A percentile compares a stretch with the other conserved stretches of the same genome.
Conservation (phyloP, 1,284 basidiomycete genomes). For the Cystobasidium pallidum region DNA sequence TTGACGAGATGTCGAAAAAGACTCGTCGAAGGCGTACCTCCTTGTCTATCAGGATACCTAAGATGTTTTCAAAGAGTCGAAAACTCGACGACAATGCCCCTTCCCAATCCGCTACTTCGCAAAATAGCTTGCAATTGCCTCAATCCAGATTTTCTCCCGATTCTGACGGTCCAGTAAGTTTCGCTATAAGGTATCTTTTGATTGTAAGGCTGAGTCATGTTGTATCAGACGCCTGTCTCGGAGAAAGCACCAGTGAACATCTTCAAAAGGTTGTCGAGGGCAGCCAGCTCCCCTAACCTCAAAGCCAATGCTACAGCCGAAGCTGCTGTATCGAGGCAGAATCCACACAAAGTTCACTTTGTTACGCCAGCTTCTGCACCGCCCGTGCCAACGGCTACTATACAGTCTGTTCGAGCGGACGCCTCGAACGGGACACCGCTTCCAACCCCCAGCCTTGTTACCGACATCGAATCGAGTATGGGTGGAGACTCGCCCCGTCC, state of each 20-base stretch:
- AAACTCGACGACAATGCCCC: background rate
- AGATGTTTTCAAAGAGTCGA: slow-evolving; percentile 23
- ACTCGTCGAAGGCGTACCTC: slow-evolving; percentile 20
- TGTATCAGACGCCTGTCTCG: background rate
- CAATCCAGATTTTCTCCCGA: slow-evolving; percentile 40
- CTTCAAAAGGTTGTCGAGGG: slow-evolving; percentile 27
- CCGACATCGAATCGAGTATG: slow-evolving; percentile 20
- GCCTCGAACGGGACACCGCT: slow-evolving; percentile 5
- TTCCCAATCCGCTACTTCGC: background rate
- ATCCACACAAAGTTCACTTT: slow-evolving; percentile 1
- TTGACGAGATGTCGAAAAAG: background rate
- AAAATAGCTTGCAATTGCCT: slow-evolving; percentile 11
- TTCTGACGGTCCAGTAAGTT: slow-evolving; percentile 40
- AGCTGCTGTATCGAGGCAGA: background rate
- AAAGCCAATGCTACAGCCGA: background rate
- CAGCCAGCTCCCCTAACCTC: slow-evolving; percentile 42
- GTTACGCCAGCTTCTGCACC: slow-evolving; percentile 33
- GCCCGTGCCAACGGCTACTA: slow-evolving; percentile 17
- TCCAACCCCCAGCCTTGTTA: slow-evolving; percentile 16
- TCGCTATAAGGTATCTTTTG: no score
- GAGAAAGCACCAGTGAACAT: slow-evolving; percentile 17
- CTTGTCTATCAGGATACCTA: slow-evolving; percentile 40
- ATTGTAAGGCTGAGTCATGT: background rate
- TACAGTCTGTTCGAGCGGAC: background rate
- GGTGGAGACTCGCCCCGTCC: slow-evolving; percentile 1